phyloP scores from a whole-genome alignment of 2,329 filamentous ascomycete genomes.

The Phyllosticta citriasiana region DNA sequence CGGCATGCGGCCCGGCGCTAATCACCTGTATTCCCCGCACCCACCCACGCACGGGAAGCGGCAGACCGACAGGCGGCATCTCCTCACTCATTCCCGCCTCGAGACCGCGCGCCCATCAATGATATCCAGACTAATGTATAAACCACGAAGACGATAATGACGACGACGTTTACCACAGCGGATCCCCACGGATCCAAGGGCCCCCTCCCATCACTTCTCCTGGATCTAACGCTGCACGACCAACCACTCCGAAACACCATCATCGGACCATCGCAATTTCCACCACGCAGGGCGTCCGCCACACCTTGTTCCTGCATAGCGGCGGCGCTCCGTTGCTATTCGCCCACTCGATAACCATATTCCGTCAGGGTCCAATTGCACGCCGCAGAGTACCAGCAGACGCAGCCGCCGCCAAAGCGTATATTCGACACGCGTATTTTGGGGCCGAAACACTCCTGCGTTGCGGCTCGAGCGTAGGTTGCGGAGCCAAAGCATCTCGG shows the following conservation, averaged over 20 bases:
- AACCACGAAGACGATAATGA: no score
- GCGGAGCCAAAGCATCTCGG: no score
- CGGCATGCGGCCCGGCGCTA: not conserved
- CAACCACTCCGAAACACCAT: not conserved
- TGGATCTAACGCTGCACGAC: not conserved
- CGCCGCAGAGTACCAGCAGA: no score
- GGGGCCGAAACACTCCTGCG: no score
- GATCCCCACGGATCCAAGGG: not conserved
- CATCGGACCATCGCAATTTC: not conserved
- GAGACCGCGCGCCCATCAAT: no score
- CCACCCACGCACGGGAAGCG: not conserved
- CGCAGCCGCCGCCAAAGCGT: no score
- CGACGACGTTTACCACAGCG: not conserved
- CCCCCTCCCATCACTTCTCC: not conserved
- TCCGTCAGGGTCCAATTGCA: not conserved
- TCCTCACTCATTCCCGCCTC: not conserved
- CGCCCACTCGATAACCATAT: not conserved
- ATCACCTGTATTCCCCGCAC: not conserved
- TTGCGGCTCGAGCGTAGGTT: no score
- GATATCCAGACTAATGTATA: no score
- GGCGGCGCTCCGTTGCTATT: not conserved
- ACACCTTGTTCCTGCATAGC: not conserved
- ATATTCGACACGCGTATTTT: no score
- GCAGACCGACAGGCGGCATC: not conserved
- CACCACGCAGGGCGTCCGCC: not conserved